A percentile compares a stretch with the other conserved stretches of the same genome.
phyloP scores from a whole-genome alignment of 129 eudicot species.

The Lactuca sativa region DNA sequence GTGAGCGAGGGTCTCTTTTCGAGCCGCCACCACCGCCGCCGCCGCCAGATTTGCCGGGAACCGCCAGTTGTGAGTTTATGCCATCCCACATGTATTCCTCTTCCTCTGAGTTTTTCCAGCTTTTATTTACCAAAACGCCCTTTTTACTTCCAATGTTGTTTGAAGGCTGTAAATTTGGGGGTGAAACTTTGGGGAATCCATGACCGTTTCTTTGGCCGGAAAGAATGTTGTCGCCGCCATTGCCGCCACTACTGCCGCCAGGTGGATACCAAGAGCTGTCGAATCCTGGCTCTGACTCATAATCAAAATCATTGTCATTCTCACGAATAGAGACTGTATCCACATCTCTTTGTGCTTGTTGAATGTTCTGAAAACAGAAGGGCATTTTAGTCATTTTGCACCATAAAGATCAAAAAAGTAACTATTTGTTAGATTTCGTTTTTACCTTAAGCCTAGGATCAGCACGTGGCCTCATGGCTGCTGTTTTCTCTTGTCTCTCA shows the following conservation, averaged over 20 bases:
- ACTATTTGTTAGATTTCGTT: too few relatives aligned
- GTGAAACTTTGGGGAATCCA: conserved; percentile 31
- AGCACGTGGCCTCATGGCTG: conserved; percentile 42
- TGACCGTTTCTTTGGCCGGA: conserved; percentile 55
- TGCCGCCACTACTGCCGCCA: conserved; percentile 29
- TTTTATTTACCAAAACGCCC: conserved; percentile 39
- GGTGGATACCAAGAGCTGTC: conserved; percentile 53
- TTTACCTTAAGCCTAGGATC: conserved; percentile 61
- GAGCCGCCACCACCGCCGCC: conserved; percentile 24
- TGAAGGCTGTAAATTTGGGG: conserved; percentile 31
- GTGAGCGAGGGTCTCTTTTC: conserved; percentile 49
- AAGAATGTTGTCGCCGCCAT: conserved; percentile 29
- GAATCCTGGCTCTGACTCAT: conserved; percentile 46
- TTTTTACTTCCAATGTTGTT: conserved; percentile 32
- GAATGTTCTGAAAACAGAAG: conserved; percentile 34
- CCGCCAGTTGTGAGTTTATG: conserved; percentile 42
- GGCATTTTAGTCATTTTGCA: background rate
- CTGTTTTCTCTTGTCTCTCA: conserved; percentile 43
- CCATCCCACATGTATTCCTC: conserved; percentile 82
- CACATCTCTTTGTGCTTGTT: conserved; percentile 42
- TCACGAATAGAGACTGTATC: conserved; percentile 37
- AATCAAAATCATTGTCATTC: conserved; percentile 51
- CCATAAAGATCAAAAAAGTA: background rate
- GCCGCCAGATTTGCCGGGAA: conserved; percentile 31
- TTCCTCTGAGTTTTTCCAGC: conserved; percentile 82